phyloP scores from a whole-genome alignment of 179 eudicot genomes.

The Vitellaria paradoxa region DNA sequence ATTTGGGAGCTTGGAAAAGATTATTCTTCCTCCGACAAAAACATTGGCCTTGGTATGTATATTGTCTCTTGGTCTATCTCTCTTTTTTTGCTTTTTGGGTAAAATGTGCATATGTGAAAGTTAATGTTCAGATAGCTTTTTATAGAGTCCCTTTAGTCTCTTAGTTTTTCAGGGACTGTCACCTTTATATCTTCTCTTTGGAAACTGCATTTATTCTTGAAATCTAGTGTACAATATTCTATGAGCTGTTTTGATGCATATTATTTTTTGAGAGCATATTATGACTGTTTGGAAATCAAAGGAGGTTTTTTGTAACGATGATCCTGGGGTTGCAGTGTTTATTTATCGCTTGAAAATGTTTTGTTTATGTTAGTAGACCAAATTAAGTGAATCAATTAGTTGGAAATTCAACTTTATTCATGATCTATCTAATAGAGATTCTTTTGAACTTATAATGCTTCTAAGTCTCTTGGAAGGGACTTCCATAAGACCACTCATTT shows the following conservation, averaged over 20 bases:
- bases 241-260: background rate
- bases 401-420: too few relatives aligned
- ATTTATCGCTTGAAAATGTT: background rate
- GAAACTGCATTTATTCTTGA: background rate
- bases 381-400: too few relatives aligned
- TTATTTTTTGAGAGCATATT: background rate
- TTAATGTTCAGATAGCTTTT: background rate
- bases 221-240: background rate
- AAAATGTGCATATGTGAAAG: background rate
- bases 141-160: background rate
- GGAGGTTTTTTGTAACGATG: background rate
- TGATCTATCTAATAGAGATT: too few relatives aligned
- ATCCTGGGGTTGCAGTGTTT: background rate
- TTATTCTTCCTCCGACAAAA: constrained; percentile 88
- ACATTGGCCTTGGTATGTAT: constrained; percentile 80
- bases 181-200: constrained; percentile 1
- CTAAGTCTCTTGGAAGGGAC: too few relatives aligned
- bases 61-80: background rate
- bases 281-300: background rate
- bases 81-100: background rate
- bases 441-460: too few relatives aligned
- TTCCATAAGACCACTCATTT: too few relatives aligned
- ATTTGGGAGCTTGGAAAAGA: constrained; percentile 81
- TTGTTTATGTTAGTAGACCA: too few relatives aligned
- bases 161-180: background rate